phyloP scores from a whole-genome alignment of 768 basidiomycete species.

The Gloeophyllum trabeum region DNA sequence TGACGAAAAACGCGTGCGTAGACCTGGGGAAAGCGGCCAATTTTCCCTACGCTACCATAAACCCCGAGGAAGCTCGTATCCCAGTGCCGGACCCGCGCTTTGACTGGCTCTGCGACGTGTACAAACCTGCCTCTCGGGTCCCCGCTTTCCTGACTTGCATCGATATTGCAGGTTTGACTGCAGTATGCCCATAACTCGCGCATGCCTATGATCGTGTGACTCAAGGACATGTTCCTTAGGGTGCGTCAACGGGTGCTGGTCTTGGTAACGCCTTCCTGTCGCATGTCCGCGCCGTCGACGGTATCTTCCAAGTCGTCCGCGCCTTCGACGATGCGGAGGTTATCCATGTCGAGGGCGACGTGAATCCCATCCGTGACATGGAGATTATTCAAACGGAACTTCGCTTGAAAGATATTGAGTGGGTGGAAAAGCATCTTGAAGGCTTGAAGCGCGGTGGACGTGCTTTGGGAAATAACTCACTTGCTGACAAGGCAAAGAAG shows the following conservation, averaged over 20 bases:
- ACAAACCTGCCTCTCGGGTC: constrained; percentile 82
- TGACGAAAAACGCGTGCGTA: constrained; percentile 20
- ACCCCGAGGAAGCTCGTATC: constrained; percentile 75
- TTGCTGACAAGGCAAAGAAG: constrained; percentile 93
- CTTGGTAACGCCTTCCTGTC: constrained; percentile 97
- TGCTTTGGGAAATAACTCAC: constrained; percentile 56
- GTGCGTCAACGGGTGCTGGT: constrained; percentile 96
- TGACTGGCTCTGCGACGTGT: constrained; percentile 85
- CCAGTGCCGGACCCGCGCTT: constrained; percentile 92
- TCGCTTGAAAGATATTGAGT: constrained; percentile 94
- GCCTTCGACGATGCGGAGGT: constrained; percentile 99
- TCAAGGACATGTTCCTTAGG: constrained; percentile 28
- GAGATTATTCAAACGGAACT: constrained; percentile 93
- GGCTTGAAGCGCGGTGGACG: constrained; percentile 63
- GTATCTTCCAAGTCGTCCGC: constrained; percentile 97
- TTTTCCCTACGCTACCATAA: constrained; percentile 92
- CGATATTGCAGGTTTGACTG: constrained; percentile 96
- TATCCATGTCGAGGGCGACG: constrained; percentile 97
- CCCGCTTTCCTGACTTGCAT: constrained; percentile 96
- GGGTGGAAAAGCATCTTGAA: constrained; percentile 90
- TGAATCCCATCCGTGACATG: constrained; percentile 94
- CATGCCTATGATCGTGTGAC: constrained; percentile 1
- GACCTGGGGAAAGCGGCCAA: constrained; percentile 93
- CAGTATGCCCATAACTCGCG: constrained; percentile 34
- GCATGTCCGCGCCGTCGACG: constrained; percentile 95